Evolutionary conservation across 495 filamentous ascomycete species (phyloP), one percentile per base, ranked within the genome.

Genomic region (Aspergillus funiculosus): DNA sequence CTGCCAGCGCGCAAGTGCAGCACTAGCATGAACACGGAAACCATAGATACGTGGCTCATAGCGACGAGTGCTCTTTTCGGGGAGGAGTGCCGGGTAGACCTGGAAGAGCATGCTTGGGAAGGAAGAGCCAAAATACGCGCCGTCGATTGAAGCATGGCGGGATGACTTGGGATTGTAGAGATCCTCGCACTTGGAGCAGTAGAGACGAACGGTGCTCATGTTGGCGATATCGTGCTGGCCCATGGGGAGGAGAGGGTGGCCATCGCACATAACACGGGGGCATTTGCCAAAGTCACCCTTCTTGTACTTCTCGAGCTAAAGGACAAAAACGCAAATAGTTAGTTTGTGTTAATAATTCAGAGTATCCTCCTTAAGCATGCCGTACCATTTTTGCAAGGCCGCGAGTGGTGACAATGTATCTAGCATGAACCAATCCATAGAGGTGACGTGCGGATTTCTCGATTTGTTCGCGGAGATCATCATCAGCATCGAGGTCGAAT

Each of bases 101-200:
- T 98, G 92, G 75, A 97, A 97, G 41, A 98, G 79, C 66, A 98
- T 96, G 62, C 95, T 95, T 74, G 95, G 91, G 75, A 98, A 98
- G 5, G 86, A 91, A 29, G 92, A 87, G 43, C 94, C 92, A 44
- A 97, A 98, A 74, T 97, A 98, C 44, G 92, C 92, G 43, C 92
- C 92, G 63, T 99, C 92, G 62, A 99, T 95, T 36, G 81, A 76
- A 31, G 87, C 85, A 64, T 99, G 92, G 36, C 92, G 88, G 9
- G 90, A 92, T 5, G 92, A 97, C 67, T 99, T 99, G 24, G 92
- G 92, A 65, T 96, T 96, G 76, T 99, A 99, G 44, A 95, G 80
- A 59, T 99, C 92, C 72, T 99, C 92, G 73, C 92, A 99, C 50
- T 87, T 86, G 14, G 86, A 82, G 67, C 92, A 99, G 76, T 94